Percentiles rank a stretch among this genome's conserved stretches.
These are phyloP conservation scores for Aquilaria agallochum DNA, from an alignment of 441 rosid species.

Conservation along the genomic window DNA sequence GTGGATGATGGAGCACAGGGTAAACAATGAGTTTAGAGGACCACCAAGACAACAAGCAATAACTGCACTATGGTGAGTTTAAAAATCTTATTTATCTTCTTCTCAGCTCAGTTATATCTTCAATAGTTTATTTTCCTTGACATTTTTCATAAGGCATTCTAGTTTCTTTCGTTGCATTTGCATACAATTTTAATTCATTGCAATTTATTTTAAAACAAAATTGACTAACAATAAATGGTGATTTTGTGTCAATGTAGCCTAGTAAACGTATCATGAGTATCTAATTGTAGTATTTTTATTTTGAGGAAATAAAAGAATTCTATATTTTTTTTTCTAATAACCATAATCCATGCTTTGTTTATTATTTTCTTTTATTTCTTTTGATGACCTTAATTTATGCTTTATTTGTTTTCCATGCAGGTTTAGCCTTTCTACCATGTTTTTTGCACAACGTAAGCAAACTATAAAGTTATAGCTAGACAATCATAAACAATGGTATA, in stretches of 20 bases:
- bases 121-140: neutral
- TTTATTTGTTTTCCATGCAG: constrained; percentile 31
- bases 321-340: too few species aligned
- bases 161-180: neutral
- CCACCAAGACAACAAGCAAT: constrained; percentile 61
- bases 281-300: too few species aligned
- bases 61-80: constrained; percentile 58
- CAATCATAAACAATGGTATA: too few species aligned
- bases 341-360: neutral
- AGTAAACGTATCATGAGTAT: too few species aligned
- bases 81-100: too few species aligned
- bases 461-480: too few species aligned
- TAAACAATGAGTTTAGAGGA: constrained; percentile 76
- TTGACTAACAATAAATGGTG: neutral
- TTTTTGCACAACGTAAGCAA: constrained; percentile 69
- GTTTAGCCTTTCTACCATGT: constrained; percentile 85
- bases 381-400: neutral
- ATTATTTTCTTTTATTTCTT: neutral
- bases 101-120: neutral
- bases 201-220: neutral
- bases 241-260: neutral
- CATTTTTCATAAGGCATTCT: neutral
- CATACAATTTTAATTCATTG: too few species aligned
- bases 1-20: constrained; percentile 84
- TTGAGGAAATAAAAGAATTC: neutral